These are phyloP conservation scores for Boechera retrofracta DNA, from an alignment of 345 rosid genomes.

Conservation along the genomic window DNA sequence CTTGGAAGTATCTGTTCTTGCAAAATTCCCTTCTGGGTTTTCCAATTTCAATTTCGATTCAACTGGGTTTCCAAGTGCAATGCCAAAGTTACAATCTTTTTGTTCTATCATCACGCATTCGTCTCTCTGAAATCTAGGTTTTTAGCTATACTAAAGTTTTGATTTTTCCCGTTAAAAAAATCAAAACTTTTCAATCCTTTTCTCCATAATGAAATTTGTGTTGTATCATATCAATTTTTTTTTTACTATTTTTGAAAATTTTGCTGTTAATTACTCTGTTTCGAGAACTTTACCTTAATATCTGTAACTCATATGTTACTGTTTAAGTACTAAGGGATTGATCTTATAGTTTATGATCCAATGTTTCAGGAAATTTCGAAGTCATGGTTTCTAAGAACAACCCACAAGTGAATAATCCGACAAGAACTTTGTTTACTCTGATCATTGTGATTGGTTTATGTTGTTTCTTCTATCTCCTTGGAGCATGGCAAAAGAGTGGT, in stretches of 20 bases:
- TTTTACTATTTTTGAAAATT: too few species aligned
- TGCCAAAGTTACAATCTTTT: conserved; percentile 17
- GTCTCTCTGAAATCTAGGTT: background rate
- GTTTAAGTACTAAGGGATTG: background rate
- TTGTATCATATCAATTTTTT: too few species aligned
- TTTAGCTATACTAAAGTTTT: background rate
- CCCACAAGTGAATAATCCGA: conserved; percentile 41
- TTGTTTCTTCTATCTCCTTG: conserved; percentile 71
- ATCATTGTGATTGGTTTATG: conserved; percentile 69
- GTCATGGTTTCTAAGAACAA: conserved; percentile 63
- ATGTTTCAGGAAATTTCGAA: conserved; percentile 30
- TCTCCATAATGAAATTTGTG: background rate
- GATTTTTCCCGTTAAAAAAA: conserved; percentile 8
- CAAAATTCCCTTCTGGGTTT: background rate
- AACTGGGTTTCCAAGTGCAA: background rate
- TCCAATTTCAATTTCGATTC: background rate
- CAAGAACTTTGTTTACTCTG: conserved; percentile 60
- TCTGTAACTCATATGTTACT: too few species aligned
- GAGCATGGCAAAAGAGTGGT: conserved; percentile 80
- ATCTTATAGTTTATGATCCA: background rate
- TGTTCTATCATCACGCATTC: background rate
- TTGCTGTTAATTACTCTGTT: too few species aligned
- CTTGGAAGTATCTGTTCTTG: background rate
- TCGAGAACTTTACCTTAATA: too few species aligned
- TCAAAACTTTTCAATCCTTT: background rate